Evolutionary conservation across 2,329 filamentous ascomycete species (phyloP), one percentile per base, ranked within the genome.

Genomic region (Talaromyces sp.): DNA sequence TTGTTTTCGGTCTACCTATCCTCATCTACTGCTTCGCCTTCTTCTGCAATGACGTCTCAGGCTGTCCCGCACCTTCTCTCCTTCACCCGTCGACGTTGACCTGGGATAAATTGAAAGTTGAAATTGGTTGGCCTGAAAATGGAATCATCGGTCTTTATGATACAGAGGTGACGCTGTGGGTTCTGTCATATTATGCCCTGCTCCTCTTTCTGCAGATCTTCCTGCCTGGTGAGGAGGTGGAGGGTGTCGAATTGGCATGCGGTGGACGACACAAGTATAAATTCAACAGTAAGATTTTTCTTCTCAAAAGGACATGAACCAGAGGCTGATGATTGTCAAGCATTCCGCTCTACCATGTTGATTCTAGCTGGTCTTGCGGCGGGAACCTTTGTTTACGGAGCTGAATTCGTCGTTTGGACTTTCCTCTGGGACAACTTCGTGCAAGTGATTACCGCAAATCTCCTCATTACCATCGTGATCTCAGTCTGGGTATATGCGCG

Each of bases 361-460:
- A 93, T 89, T 60, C 82, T 96, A 52, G 83, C 84, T n/a, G 82
- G 89, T 6, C 86, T 89, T 61, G 87, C 87, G 39, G 89, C 89
- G 9, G 93, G 93, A 58, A 97, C 93, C 3, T 78, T 88, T 45
- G 79, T 88, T 3, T 86, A 94, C 70, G 94, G 94, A 64, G 87
- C 92, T 61, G 85, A 94, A 22, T 97, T 96, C 72, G 85, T 87
- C 9, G 86, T 97, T 61, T 99, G 94, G 94, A 91, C 89, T 31
- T 98, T 93, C 79, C 92, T 98, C 73, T 89, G 90, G 81, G 89
- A 96, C 75, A 94, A 98, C 81, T 96, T 94, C 75, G 74, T 95
- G 61, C 92, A 94, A 75, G 84, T 99, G 61, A 83, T 96, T 37
- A 95, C 92, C 0, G 87, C 90, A 68, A 96, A 93, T 76, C 87